Base-by-base conservation (phyloP, 495 filamentous ascomycete species). In the Neurospora sublineolata region DNA sequence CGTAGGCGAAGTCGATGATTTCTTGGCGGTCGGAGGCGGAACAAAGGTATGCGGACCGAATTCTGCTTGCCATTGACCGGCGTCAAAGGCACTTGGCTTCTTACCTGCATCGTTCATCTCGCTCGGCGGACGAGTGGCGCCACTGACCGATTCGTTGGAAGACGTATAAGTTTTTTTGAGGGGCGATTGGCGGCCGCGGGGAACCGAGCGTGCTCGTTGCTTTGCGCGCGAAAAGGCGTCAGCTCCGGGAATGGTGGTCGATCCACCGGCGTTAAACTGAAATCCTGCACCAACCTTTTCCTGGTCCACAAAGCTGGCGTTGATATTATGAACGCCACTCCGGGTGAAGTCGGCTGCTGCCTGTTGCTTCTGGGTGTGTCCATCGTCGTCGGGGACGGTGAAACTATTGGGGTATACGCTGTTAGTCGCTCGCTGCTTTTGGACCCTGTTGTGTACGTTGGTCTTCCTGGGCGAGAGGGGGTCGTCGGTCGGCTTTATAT, bases 291-390 rank as follows among this genome's bases (percentile, higher is more conserved):
- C 73, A 33, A 74, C 76, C 39, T 78, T 77, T 18, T 83, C 81
- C 36, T 80, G 80, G 14, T 80, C 75, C 46, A 81, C 81, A 72
- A 86, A 86, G 67, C 86, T 89, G 38, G 90, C 93, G 75, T 92
- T 92, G 79, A 97, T 90, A 73, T 89, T 89, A 75, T 93, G 91
- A 39, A 89, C 84, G 76, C 89, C 93, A 67, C 84, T 86, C 69
- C 86, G 88, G 68, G 82, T 77, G 69, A 86, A 83, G 18, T 83
- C 77, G 27, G 81, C 78, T 37, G 52, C 0, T 16, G 72, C 74
- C 23, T 72, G 68, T 8, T 71, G 72, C 4, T 72, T 71, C 16
- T 80, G 37, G 10, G 60, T 78, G 23, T 76, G 67, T 12, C 77
- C 79, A 60, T 83, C 78, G 69, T 79, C 77, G 70, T 77, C 39